phyloP scores from a whole-genome alignment of 495 filamentous ascomycete genomes.

The Oidiodendron maius region DNA sequence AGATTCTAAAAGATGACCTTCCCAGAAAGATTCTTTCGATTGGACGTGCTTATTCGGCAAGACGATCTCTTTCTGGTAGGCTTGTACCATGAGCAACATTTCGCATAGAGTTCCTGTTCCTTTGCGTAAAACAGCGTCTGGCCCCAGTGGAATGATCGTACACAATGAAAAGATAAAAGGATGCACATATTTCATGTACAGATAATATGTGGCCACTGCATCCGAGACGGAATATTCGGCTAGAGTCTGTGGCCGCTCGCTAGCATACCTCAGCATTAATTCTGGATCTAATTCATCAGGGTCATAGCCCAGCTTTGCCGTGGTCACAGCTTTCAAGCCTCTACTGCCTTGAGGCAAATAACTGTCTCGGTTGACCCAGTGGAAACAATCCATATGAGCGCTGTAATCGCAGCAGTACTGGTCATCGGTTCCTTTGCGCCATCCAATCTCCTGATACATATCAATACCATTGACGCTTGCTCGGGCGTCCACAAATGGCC shows the following conservation, averaged over 20 bases:
- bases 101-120: constrained; percentile 97
- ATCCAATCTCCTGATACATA: constrained; percentile 98
- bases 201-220: constrained; percentile 96
- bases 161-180: constrained; percentile 98
- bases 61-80: constrained; percentile 85
- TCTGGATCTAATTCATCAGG: constrained; percentile 97
- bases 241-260: constrained; percentile 84
- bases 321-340: constrained; percentile 95
- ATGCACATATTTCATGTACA: constrained; percentile 99
- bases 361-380: constrained; percentile 98
- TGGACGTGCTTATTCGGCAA: constrained; percentile 95
- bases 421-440: constrained; percentile 89
- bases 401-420: constrained; percentile 93
- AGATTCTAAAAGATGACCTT: constrained; percentile 90
- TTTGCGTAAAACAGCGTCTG: constrained; percentile 89
- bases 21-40: constrained; percentile 88
- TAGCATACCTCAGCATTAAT: constrained; percentile 93
- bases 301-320: constrained; percentile 96
- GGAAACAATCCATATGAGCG: constrained; percentile 98
- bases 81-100: constrained; percentile 98
- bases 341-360: constrained; percentile 96
- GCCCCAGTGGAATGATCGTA: constrained; percentile 89
- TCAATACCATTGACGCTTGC: constrained; percentile 94
- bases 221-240: constrained; percentile 99
- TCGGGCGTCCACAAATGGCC: constrained; percentile 94